These are phyloP conservation scores for Tricholoma saponaceum DNA, from an alignment of 768 basidiomycete genomes.

Conservation along the genomic window DNA sequence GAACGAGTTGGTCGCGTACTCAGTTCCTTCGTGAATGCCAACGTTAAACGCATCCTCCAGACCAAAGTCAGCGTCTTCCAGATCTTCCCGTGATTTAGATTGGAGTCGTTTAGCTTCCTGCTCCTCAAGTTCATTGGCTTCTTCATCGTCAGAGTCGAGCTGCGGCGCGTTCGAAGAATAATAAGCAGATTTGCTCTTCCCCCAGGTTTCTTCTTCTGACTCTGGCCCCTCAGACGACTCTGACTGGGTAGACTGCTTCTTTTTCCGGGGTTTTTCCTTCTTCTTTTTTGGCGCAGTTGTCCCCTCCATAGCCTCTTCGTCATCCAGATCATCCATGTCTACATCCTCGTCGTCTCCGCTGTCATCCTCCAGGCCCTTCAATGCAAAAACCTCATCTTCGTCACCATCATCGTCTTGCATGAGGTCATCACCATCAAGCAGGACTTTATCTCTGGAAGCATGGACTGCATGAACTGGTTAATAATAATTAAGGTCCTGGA, in stretches of 20 bases:
- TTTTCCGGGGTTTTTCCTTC: slow-evolving; percentile 18
- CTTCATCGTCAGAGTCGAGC: slow-evolving; percentile 84
- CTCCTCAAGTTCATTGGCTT: slow-evolving; percentile 84
- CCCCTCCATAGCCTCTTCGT: slow-evolving; percentile 21
- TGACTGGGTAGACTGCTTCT: slow-evolving; percentile 15
- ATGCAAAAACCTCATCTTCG: slow-evolving; percentile 80
- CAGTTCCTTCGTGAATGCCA: slow-evolving; percentile 21
- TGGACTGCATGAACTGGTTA: slow-evolving; percentile 49
- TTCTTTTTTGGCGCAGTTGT: slow-evolving; percentile 9
- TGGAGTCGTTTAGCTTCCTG: slow-evolving; percentile 83
- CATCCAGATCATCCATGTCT: slow-evolving; percentile 28
- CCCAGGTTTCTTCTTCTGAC: slow-evolving; percentile 75
- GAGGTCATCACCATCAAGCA: slow-evolving; percentile 58
- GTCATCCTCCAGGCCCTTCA: slow-evolving; percentile 49
- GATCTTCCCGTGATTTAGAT: slow-evolving; percentile 61
- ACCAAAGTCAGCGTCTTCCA: slow-evolving; percentile 83
- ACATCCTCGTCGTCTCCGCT: slow-evolving; percentile 28
- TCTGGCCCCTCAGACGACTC: slow-evolving; percentile 26
- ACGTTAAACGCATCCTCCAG: slow-evolving; percentile 56
- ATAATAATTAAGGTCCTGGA: background rate
- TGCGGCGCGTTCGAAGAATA: slow-evolving; percentile 83
- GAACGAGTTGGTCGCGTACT: slow-evolving; percentile 24
- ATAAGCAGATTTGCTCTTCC: slow-evolving; percentile 72
- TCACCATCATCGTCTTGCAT: slow-evolving; percentile 51
- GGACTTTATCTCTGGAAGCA: slow-evolving; percentile 67